phyloP scores from a whole-genome alignment of 441 rosid species.

The Mallotus japonicus region DNA sequence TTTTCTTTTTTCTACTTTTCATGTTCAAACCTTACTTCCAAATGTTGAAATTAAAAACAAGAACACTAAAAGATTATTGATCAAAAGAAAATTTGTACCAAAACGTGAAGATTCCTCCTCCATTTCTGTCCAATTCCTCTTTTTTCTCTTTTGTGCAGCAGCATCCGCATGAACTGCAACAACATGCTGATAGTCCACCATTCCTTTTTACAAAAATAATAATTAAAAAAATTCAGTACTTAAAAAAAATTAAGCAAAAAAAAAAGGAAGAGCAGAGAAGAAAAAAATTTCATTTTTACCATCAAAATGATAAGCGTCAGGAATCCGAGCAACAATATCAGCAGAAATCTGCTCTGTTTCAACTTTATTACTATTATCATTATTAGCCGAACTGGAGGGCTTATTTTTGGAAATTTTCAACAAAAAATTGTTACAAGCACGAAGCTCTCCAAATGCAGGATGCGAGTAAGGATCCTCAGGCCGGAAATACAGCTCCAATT shows the following conservation, averaged over 20 bases:
- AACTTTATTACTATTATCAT: too few relatives aligned
- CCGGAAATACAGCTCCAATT: slow-evolving; percentile 76
- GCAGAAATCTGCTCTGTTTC: slow-evolving; percentile 43
- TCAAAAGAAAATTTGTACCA: slow-evolving; percentile 33
- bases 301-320: slow-evolving; percentile 72
- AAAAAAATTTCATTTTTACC: slow-evolving; percentile 39
- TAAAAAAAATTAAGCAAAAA: not conserved
- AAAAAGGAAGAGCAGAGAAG: not conserved
- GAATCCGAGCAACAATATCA: slow-evolving; percentile 65
- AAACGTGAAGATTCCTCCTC: slow-evolving; percentile 34
- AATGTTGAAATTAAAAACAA: too few relatives aligned
- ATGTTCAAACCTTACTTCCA: too few relatives aligned
- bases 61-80: too few relatives aligned
- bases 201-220: slow-evolving; percentile 44
- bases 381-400: not conserved
- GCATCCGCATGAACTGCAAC: slow-evolving; percentile 78
- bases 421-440: slow-evolving; percentile 49
- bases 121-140: slow-evolving; percentile 62
- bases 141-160: slow-evolving; percentile 51
- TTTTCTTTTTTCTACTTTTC: not conserved
- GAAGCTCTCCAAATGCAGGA: slow-evolving; percentile 73
- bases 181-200: slow-evolving; percentile 97
- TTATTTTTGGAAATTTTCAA: slow-evolving; percentile 56
- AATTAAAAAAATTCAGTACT: too few relatives aligned
- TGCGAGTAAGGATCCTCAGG: slow-evolving; percentile 91